A percentile compares a stretch with the other conserved stretches of the same genome.
Evolutionary conservation across 2,329 filamentous ascomycete genomes (phyloP).

Genomic region (Aspergillus novofumigatus): DNA sequence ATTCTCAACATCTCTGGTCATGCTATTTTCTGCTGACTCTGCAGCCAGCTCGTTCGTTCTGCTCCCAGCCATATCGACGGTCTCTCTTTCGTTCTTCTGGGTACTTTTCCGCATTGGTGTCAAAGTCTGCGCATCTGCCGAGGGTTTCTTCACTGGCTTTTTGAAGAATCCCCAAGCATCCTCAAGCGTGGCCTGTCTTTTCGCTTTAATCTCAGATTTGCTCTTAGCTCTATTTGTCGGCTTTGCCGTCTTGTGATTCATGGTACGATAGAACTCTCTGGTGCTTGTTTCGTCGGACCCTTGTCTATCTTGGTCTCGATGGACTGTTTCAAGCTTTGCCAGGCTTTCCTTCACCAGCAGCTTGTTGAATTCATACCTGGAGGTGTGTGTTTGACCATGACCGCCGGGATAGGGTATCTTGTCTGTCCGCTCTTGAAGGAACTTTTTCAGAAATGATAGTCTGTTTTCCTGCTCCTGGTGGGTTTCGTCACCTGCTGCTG

Average conservation of each 20-base stretch:
- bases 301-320: slow-evolving; percentile 9
- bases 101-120: neutral
- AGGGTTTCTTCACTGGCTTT: slow-evolving; percentile 5
- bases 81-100: neutral
- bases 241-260: slow-evolving; percentile 27
- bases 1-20: slow-evolving; percentile 13
- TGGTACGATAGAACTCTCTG: slow-evolving; percentile 25
- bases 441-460: slow-evolving; percentile 3
- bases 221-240: slow-evolving; percentile 10
- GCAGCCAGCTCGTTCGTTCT: neutral
- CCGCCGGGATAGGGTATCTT: neutral
- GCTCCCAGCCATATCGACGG: neutral
- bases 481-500: neutral
- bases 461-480: slow-evolving; percentile 1
- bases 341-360: slow-evolving; percentile 6
- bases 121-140: neutral
- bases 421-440: neutral
- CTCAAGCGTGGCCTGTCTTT: slow-evolving; percentile 26
- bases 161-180: slow-evolving; percentile 25
- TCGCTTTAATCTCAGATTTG: slow-evolving; percentile 15
- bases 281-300: slow-evolving; percentile 16
- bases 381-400: neutral
- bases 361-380: neutral
- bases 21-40: neutral
- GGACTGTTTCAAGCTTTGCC: slow-evolving; percentile 10